phyloP scores from a whole-genome alignment of 2,329 filamentous ascomycete genomes.

The Cercospora zeae-maydis region DNA sequence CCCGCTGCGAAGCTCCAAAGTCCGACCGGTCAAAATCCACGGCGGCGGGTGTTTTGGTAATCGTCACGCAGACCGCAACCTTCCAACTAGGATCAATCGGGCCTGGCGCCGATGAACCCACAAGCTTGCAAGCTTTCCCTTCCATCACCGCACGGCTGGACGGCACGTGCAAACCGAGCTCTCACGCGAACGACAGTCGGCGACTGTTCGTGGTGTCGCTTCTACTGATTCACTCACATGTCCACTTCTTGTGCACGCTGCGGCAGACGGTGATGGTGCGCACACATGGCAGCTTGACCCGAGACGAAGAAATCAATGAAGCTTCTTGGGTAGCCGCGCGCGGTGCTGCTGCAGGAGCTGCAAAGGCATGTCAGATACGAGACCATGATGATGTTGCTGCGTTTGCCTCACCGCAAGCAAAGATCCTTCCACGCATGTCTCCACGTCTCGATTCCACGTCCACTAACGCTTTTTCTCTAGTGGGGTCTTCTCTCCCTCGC shows the following conservation, averaged over 20 bases:
- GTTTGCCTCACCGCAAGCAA: background rate
- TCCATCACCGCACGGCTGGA: background rate
- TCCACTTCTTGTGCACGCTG: background rate
- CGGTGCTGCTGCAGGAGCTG: slow-evolving; percentile 54
- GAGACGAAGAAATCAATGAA: slow-evolving; percentile 62
- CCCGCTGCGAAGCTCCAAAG: background rate
- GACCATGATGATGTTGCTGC: slow-evolving; percentile 1
- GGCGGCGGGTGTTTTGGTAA: slow-evolving; percentile 1
- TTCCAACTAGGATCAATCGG: background rate
- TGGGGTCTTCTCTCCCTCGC: slow-evolving; percentile 67
- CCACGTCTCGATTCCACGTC: background rate
- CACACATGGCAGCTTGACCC: slow-evolving; percentile 53
- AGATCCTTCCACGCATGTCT: background rate
- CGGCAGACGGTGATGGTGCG: slow-evolving; percentile 17
- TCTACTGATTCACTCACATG: background rate
- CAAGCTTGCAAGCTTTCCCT: background rate
- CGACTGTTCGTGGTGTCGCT: background rate
- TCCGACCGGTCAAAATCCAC: slow-evolving; percentile 1
- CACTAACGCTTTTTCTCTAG: slow-evolving; percentile 35
- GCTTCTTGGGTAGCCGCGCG: slow-evolving; percentile 69
- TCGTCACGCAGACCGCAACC: background rate
- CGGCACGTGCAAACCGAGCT: background rate
- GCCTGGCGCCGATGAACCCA: background rate
- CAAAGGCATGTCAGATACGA: slow-evolving; percentile 11
- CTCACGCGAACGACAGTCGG: background rate